phyloP scores from a whole-genome alignment of 192 early-diverging fungal species.

The Entomortierella lignicola region DNA sequence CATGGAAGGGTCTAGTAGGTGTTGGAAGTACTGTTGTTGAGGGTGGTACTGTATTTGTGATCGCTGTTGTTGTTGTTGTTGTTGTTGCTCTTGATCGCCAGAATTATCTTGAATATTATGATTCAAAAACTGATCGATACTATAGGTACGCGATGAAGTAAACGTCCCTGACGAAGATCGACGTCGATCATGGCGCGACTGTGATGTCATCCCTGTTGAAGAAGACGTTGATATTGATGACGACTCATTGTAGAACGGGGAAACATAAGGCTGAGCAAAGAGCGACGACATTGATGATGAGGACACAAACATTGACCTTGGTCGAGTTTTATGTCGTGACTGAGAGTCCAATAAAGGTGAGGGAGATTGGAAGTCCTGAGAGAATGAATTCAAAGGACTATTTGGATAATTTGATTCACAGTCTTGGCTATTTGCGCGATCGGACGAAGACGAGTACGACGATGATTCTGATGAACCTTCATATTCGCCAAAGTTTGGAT shows the following conservation, averaged over 20 bases:
- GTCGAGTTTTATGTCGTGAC: slow-evolving; percentile 3
- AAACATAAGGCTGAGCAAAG: no score
- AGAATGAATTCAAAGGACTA: neutral
- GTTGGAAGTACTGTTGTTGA: slow-evolving; percentile 34
- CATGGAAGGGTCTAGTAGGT: slow-evolving; percentile 33
- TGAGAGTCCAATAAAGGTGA: neutral
- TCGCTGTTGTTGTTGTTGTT: neutral
- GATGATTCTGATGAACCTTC: neutral
- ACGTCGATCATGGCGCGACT: slow-evolving; percentile 11
- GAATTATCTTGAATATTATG: slow-evolving; percentile 2
- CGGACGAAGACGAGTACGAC: slow-evolving; percentile 5
- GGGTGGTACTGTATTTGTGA: slow-evolving; percentile 6
- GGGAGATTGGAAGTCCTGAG: neutral
- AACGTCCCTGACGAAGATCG: slow-evolving; percentile 23
- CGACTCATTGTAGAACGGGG: no score
- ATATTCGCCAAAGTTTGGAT: slow-evolving; percentile 5
- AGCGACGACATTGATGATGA: slow-evolving; percentile 3
- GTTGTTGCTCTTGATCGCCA: neutral
- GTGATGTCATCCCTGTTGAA: neutral
- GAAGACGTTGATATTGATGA: slow-evolving; percentile 6
- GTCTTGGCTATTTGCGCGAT: slow-evolving; percentile 1
- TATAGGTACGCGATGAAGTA: slow-evolving; percentile 10
- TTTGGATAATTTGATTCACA: neutral
- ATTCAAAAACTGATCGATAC: neutral
- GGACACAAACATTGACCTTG: slow-evolving; percentile 27